phyloP scores from a whole-genome alignment of 768 basidiomycete species.

The Mycena filopes region DNA sequence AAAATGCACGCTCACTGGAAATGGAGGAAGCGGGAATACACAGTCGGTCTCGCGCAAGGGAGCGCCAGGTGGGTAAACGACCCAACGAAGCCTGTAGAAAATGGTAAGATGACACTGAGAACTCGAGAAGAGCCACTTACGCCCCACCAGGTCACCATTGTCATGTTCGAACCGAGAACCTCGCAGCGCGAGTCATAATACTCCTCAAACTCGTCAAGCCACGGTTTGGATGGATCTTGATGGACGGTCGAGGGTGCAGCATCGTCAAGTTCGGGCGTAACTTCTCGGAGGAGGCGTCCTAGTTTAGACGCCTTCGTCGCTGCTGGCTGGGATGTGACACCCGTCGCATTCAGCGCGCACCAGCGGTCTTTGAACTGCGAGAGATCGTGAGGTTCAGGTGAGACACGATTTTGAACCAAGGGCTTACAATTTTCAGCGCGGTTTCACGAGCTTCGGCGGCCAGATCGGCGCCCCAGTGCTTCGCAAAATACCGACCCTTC shows the following conservation, averaged over 20 bases:
- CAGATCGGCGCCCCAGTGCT: neutral
- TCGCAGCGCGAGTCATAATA: neutral
- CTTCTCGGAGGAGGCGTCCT: neutral
- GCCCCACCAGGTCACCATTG: slow-evolving; percentile 9
- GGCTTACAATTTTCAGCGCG: neutral
- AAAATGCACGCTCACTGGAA: slow-evolving; percentile 48
- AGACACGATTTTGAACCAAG: neutral
- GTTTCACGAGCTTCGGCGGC: neutral
- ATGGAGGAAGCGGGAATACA: slow-evolving; percentile 49
- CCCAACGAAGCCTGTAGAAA: neutral
- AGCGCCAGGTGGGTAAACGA: slow-evolving; percentile 47
- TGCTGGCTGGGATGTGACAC: neutral
- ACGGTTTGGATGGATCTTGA: neutral
- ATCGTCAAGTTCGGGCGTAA: slow-evolving; percentile 6
- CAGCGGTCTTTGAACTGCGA: neutral
- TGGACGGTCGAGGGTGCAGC: neutral
- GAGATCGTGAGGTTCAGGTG: neutral
- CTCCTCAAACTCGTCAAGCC: slow-evolving; percentile 5
- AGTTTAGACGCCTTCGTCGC: neutral
- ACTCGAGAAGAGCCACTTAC: neutral
- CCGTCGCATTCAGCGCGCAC: neutral
- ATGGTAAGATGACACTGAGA: neutral
- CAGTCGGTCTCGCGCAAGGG: slow-evolving; percentile 49
- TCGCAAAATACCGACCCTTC: neutral
- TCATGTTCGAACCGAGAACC: neutral